A percentile compares a stretch with the other conserved stretches of the same genome.
Conservation (phyloP, 164 flowering plant genomes). For the Stephania cephalantha region DNA sequence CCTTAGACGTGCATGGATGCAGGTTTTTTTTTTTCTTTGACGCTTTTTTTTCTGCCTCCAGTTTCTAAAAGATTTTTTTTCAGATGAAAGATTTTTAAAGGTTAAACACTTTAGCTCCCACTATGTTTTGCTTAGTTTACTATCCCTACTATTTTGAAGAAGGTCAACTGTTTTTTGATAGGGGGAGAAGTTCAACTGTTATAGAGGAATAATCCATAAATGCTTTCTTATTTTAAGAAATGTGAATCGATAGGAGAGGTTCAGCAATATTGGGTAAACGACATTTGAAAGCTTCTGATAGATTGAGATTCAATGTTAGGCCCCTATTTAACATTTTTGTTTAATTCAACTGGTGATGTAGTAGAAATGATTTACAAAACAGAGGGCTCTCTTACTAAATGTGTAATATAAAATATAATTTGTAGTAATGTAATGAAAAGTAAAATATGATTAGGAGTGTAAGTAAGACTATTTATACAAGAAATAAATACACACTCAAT, state of each 20-base stretch:
- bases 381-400: neutral
- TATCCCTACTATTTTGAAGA: neutral
- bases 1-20: conserved; percentile 98
- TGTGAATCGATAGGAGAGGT: neutral
- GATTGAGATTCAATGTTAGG: too few species aligned
- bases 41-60: neutral
- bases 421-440: neutral
- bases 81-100: neutral
- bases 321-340: too few species aligned
- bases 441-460: neutral
- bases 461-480: neutral
- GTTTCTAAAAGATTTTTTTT: neutral
- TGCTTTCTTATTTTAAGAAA: neutral
- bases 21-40: conserved; percentile 37
- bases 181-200: neutral
- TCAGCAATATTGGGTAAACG: too few species aligned
- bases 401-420: neutral
- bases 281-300: too few species aligned
- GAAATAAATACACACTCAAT: neutral
- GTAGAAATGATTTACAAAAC: neutral
- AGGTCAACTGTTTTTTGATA: neutral
- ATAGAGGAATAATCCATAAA: neutral
- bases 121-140: neutral
- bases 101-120: neutral
- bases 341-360: neutral